A percentile compares a stretch with the other conserved stretches of the same genome.
phyloP scores from a whole-genome alignment of 495 filamentous ascomycete genomes.

The Xylaria sp. region DNA sequence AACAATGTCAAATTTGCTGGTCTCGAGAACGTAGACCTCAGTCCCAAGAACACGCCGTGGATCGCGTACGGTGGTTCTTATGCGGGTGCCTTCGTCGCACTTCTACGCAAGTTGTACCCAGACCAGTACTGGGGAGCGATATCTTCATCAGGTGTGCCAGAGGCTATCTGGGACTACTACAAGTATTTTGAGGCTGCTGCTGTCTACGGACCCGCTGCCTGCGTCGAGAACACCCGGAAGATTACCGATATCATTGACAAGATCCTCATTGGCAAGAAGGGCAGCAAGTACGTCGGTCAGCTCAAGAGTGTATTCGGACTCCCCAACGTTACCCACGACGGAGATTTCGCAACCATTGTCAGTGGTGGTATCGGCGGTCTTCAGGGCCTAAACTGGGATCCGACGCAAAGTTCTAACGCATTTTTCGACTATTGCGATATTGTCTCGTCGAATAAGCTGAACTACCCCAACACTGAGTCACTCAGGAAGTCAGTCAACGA shows the following conservation, averaged over 20 bases:
- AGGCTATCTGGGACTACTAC: constrained; percentile 77
- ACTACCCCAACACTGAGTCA: constrained; percentile 54
- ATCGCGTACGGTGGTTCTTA: constrained; percentile 80
- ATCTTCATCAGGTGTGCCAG: constrained; percentile 72
- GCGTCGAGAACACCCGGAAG: constrained; percentile 62
- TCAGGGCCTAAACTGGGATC: constrained; percentile 76
- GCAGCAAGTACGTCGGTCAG: constrained; percentile 50
- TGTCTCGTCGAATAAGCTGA: constrained; percentile 54
- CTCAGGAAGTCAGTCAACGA: constrained; percentile 51
- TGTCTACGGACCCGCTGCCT: constrained; percentile 56
- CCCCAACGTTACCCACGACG: constrained; percentile 60
- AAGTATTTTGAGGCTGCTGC: constrained; percentile 71
- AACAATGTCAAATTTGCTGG: constrained; percentile 69
- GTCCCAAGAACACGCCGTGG: constrained; percentile 63
- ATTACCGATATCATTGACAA: constrained; percentile 68
- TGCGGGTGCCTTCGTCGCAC: constrained; percentile 74
- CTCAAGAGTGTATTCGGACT: constrained; percentile 69
- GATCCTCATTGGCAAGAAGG: constrained; percentile 63
- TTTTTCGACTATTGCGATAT: constrained; percentile 68
- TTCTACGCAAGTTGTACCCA: constrained; percentile 72
- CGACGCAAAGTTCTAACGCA: constrained; percentile 55
- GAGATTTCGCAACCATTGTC: constrained; percentile 68
- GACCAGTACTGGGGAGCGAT: constrained; percentile 73
- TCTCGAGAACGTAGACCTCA: constrained; percentile 67
- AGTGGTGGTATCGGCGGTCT: constrained; percentile 59